A percentile compares a stretch with the other conserved stretches of the same genome.
Evolutionary conservation across 2,329 filamentous ascomycete genomes (phyloP).

Genomic region (Thelonectria discophora): DNA sequence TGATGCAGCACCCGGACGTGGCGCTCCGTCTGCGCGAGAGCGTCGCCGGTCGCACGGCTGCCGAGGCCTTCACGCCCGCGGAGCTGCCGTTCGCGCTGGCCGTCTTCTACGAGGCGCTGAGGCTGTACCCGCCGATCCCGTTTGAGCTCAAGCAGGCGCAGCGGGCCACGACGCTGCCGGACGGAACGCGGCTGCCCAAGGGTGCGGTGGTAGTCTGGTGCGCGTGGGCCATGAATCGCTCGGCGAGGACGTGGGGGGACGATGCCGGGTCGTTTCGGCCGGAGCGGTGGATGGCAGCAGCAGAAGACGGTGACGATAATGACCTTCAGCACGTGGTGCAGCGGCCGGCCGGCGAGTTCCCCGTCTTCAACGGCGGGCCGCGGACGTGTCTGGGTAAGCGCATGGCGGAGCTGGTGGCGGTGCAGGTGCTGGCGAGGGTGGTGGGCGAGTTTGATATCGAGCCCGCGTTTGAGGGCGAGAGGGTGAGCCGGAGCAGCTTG

Average conservation of each 20-base stretch:
- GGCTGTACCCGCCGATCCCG: conserved; percentile 71
- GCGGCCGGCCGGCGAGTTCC: conserved; percentile 63
- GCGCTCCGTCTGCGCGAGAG: conserved; percentile 55
- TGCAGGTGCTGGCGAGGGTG: conserved; percentile 63
- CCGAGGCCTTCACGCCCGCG: conserved; percentile 51
- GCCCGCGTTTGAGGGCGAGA: conserved; percentile 54
- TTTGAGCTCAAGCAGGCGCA: conserved; percentile 72
- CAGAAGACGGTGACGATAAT: conserved; percentile 43
- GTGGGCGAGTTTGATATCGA: conserved; percentile 61
- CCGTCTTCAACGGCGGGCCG: conserved; percentile 72
- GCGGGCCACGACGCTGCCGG: conserved; percentile 62
- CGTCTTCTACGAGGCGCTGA: conserved; percentile 68
- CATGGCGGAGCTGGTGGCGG: conserved; percentile 69
- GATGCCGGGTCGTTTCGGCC: conserved; percentile 66
- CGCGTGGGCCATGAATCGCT: conserved; percentile 71
- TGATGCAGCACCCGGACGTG: conserved; percentile 60
- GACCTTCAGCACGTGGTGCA: conserved; percentile 42
- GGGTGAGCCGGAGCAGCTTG: conserved; percentile 67
- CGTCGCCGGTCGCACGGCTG: conserved; percentile 33
- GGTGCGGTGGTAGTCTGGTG: conserved; percentile 69
- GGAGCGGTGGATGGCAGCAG: conserved; percentile 66
- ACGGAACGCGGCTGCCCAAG: conserved; percentile 66
- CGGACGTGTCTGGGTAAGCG: conserved; percentile 69
- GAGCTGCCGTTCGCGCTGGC: conserved; percentile 66
- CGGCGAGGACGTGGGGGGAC: conserved; percentile 62